Conservation (phyloP, 176 grass and related monocot species). For the Pontederia paniculata region DNA sequence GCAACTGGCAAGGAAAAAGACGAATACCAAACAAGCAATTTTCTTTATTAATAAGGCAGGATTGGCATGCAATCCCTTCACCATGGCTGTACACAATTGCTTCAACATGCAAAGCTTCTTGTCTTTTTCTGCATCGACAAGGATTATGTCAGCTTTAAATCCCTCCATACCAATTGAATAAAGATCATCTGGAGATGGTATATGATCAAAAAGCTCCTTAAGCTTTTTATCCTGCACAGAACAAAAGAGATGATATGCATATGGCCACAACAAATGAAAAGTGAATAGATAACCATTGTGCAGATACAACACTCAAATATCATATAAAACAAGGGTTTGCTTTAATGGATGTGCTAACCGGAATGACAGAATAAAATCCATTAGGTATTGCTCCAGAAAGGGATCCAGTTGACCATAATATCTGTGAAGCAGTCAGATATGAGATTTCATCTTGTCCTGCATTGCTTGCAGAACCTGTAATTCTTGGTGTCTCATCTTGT, state of each 20-base stretch:
- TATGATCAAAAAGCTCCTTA: slow-evolving; percentile 68
- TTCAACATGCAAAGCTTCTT: slow-evolving; percentile 84
- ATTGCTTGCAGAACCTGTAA: slow-evolving; percentile 21
- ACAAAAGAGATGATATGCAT: slow-evolving; percentile 15
- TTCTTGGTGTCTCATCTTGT: slow-evolving; percentile 24
- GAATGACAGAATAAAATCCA: slow-evolving; percentile 85
- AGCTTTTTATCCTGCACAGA: slow-evolving; percentile 76
- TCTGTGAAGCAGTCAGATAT: slow-evolving; percentile 45
- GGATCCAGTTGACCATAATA: slow-evolving; percentile 78
- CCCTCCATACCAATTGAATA: slow-evolving; percentile 76
- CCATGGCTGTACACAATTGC: slow-evolving; percentile 68
- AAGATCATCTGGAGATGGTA: slow-evolving; percentile 80
- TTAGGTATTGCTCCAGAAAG: slow-evolving; percentile 65
- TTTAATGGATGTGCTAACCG: slow-evolving; percentile 30
- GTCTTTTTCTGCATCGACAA: slow-evolving; percentile 84
- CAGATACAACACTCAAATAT: background rate
- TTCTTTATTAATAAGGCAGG: slow-evolving; percentile 73
- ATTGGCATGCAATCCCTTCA: slow-evolving; percentile 81
- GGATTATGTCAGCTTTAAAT: slow-evolving; percentile 77
- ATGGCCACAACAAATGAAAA: slow-evolving; percentile 5
- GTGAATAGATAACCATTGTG: background rate
- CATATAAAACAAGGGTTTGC: background rate
- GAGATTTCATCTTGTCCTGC: slow-evolving; percentile 29
- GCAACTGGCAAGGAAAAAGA: slow-evolving; percentile 7
- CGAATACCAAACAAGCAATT: slow-evolving; percentile 63